A percentile compares a stretch with the other conserved stretches of the same genome.
Conservation (phyloP, 257 asterid genomes). For the Fraxinus excelsior region DNA sequence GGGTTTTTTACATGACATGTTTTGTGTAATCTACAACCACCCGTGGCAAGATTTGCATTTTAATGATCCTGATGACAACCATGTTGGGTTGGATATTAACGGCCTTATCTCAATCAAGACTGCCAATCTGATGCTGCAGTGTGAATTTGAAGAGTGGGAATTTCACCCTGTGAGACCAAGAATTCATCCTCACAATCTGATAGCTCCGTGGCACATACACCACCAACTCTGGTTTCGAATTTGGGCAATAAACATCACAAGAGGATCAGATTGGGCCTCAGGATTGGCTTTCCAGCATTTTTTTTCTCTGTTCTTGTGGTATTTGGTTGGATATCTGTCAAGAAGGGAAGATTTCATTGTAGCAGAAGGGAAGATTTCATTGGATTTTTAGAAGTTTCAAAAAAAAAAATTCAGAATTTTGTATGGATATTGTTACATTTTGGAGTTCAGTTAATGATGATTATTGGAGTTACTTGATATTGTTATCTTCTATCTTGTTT, state of each 20-base stretch:
- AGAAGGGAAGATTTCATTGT: too few relatives aligned
- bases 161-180: constrained; percentile 48
- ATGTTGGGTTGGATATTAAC: constrained; percentile 83
- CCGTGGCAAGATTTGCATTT: constrained; percentile 63
- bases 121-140: constrained; percentile 41
- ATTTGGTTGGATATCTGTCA: constrained; percentile 56
- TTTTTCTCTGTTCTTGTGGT: constrained; percentile 52
- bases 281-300: constrained; percentile 71
- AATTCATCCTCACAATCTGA: constrained; percentile 73
- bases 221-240: constrained; percentile 48
- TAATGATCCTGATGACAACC: constrained; percentile 82
- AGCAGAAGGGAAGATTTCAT: too few relatives aligned
- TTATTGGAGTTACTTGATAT: too few relatives aligned
- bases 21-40: too few relatives aligned
- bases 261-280: constrained; percentile 66
- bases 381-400: too few relatives aligned
- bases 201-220: constrained; percentile 48
- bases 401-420: too few relatives aligned
- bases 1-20: too few relatives aligned
- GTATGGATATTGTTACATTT: too few relatives aligned
- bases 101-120: constrained; percentile 70
- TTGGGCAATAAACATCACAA: constrained; percentile 46
- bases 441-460: too few relatives aligned
- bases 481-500: too few relatives aligned
- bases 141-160: constrained; percentile 71